Conservation (phyloP, 208 protist genomes). For the Trichomonas vaginalis region DNA sequence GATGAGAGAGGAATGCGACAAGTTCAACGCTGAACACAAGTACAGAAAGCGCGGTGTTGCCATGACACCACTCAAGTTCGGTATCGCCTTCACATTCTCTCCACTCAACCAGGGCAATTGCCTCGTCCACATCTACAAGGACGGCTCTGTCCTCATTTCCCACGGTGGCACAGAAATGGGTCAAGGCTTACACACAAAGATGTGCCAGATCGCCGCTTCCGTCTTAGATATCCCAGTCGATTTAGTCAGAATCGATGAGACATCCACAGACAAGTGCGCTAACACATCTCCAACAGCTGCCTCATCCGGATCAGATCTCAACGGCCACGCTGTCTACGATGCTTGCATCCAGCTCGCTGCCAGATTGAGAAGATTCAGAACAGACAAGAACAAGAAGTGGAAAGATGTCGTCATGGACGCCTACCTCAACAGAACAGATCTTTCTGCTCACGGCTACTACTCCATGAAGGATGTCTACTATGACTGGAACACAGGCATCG, state of each 20-base stretch:
- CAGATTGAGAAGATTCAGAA: constrained; percentile 31
- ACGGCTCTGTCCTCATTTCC: constrained; percentile 39
- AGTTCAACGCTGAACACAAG: constrained; percentile 51
- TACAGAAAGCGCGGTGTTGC: constrained; percentile 60
- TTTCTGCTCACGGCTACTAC: constrained; percentile 51
- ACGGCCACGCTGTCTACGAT: constrained; percentile 54
- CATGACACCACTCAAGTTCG: constrained; percentile 59
- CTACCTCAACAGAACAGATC: constrained; percentile 37
- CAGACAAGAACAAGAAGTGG: neutral
- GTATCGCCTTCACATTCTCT: constrained; percentile 50
- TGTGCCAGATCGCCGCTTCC: constrained; percentile 34
- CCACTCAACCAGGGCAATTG: constrained; percentile 52
- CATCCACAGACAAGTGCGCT: constrained; percentile 35
- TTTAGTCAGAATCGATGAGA: constrained; percentile 35
- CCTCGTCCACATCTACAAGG: constrained; percentile 46
- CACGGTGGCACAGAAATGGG: constrained; percentile 49
- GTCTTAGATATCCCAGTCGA: constrained; percentile 30
- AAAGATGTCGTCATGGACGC: constrained; percentile 32
- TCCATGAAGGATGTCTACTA: constrained; percentile 24
- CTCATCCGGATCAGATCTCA: constrained; percentile 50
- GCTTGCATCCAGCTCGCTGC: constrained; percentile 43
- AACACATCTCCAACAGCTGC: constrained; percentile 50
- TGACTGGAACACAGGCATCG: constrained; percentile 31
- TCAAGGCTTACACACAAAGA: constrained; percentile 41
- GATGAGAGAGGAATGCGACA: constrained; percentile 29